Evolutionary conservation across 768 basidiomycete species (phyloP).

Genomic region (Pleurotus sapidus): DNA sequence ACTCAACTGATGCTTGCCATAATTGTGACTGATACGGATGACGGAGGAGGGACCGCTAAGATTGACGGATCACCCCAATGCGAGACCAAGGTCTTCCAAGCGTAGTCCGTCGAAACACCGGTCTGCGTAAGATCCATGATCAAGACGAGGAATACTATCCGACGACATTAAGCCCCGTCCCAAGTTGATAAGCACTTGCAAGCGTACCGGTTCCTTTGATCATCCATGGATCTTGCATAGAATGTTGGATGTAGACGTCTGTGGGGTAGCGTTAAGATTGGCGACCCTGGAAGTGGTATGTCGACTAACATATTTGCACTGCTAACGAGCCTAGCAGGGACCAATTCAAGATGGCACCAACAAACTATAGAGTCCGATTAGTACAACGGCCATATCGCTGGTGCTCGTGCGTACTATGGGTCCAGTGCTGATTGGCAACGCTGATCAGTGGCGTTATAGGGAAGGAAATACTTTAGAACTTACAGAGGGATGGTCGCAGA

Average conservation of each 20-base stretch:
- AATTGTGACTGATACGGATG: conserved; percentile 11
- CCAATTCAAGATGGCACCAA: conserved; percentile 9
- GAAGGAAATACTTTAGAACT: too few species aligned
- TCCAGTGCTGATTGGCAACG: not conserved
- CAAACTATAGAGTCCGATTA: not conserved
- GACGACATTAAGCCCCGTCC: not conserved
- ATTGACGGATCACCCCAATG: conserved; percentile 15
- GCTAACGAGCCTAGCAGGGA: conserved; percentile 2
- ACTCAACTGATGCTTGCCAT: conserved; percentile 13
- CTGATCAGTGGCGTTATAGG: too few species aligned
- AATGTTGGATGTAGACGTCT: conserved; percentile 8
- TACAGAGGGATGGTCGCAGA: too few species aligned
- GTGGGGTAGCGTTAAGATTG: not conserved
- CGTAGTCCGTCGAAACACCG: conserved; percentile 13
- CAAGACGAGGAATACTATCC: conserved; percentile 9
- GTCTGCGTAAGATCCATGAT: conserved; percentile 18
- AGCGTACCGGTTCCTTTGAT: conserved; percentile 10
- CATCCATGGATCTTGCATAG: conserved; percentile 4
- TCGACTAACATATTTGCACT: conserved; percentile 7
- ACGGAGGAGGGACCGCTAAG: conserved; percentile 13
- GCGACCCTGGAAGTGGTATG: not conserved
- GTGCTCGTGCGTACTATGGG: conserved; percentile 1
- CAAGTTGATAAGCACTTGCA: not conserved
- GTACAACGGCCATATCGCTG: not conserved
- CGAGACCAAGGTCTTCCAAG: conserved; percentile 17